phyloP scores from a whole-genome alignment of 495 filamentous ascomycete genomes.

The Tuber microsphaerosporum region DNA sequence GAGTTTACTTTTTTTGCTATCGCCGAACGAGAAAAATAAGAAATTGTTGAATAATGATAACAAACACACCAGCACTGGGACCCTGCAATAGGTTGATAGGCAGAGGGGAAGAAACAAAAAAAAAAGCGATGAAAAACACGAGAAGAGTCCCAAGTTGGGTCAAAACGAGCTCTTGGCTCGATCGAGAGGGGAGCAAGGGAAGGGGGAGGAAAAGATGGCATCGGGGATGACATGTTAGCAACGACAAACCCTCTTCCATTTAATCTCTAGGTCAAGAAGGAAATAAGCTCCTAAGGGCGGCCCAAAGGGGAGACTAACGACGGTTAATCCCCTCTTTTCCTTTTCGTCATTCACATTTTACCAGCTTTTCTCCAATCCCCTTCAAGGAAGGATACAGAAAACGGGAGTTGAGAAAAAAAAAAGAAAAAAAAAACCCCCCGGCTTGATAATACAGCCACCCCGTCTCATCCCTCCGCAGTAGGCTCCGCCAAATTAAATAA shows the following conservation, averaged over 20 bases:
- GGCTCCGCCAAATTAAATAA: conserved; percentile 19
- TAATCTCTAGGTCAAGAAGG: neutral
- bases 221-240: neutral
- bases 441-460: conserved; percentile 6
- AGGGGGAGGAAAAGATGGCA: neutral
- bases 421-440: neutral
- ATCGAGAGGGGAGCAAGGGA: neutral
- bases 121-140: neutral
- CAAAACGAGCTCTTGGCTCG: neutral
- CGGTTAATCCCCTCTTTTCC: neutral
- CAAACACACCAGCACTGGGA: neutral
- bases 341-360: neutral
- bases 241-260: neutral
- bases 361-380: neutral
- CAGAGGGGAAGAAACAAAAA: neutral
- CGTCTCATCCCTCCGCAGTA: neutral
- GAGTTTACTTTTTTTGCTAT: neutral
- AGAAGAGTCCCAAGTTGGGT: neutral
- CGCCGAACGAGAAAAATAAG: neutral
- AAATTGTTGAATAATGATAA: neutral
- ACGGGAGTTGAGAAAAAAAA: neutral
- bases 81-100: neutral
- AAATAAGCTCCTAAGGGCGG: neutral
- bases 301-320: conserved; percentile 2
- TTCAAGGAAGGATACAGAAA: neutral